Conservation (phyloP, 192 early-diverging fungal species). For the Gaertneriomyces semiglobifer region DNA sequence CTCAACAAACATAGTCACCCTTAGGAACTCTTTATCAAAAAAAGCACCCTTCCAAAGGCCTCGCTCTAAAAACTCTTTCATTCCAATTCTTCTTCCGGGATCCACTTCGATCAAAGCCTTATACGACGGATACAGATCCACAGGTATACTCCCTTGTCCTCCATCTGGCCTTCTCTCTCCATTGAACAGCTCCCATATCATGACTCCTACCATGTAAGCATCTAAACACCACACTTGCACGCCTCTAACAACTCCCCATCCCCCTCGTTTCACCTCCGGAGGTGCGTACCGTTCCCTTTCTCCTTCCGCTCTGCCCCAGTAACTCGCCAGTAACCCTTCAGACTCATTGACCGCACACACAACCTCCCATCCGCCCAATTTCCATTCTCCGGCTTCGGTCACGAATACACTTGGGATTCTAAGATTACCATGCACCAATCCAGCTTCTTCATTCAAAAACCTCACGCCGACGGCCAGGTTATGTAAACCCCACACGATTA, state of each 20-base stretch:
- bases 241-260: slow-evolving; percentile 24
- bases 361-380: slow-evolving; percentile 82
- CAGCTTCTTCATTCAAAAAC: slow-evolving; percentile 84
- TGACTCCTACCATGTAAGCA: too few relatives aligned
- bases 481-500: slow-evolving; percentile 78
- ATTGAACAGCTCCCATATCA: too few relatives aligned
- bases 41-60: slow-evolving; percentile 60
- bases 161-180: too few relatives aligned
- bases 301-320: too few relatives aligned
- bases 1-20: slow-evolving; percentile 83
- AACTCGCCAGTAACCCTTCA: too few relatives aligned
- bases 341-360: slow-evolving; percentile 64
- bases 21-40: slow-evolving; percentile 81
- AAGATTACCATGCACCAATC: slow-evolving; percentile 85
- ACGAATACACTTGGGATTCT: slow-evolving; percentile 74
- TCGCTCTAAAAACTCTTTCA: slow-evolving; percentile 67
- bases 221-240: too few relatives aligned
- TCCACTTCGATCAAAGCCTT: slow-evolving; percentile 59
- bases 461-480: slow-evolving; percentile 80
- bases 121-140: slow-evolving; percentile 41
- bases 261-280: slow-evolving; percentile 64
- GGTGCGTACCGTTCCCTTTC: slow-evolving; percentile 57
- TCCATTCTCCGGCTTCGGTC: slow-evolving; percentile 93
- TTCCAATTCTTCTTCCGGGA: slow-evolving; percentile 59
- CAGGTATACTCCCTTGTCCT: slow-evolving; percentile 16